A percentile compares a stretch with the other conserved stretches of the same genome.
Evolutionary conservation across 78 protist genomes (phyloP).

Genomic region (Mantamonas sphyraenae): DNA sequence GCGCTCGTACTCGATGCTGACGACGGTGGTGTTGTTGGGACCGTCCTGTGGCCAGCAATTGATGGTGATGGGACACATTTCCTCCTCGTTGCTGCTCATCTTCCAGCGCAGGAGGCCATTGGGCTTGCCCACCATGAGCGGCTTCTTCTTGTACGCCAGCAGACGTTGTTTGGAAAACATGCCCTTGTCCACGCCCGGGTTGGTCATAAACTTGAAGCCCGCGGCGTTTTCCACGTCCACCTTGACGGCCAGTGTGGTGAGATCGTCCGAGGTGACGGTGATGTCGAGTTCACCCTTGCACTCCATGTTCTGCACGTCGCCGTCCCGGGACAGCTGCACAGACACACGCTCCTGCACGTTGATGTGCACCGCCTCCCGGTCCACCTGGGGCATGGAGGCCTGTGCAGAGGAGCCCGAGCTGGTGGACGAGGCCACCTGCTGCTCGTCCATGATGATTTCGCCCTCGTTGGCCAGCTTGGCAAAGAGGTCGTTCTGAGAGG

Average conservation of each 20-base stretch:
- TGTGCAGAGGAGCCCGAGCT: background rate
- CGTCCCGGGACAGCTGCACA: conserved; percentile 22
- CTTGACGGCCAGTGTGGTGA: background rate
- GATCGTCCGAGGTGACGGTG: conserved; percentile 14
- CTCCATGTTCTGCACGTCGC: conserved; percentile 36
- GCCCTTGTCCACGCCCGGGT: background rate
- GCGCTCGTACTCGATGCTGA: conserved; percentile 49
- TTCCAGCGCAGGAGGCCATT: background rate
- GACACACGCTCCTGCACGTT: conserved; percentile 32
- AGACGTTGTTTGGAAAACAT: background rate
- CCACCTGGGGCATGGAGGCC: background rate
- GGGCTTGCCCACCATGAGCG: background rate
- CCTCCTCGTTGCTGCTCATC: background rate
- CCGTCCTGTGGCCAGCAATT: conserved; percentile 59
- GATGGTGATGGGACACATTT: conserved; percentile 1
- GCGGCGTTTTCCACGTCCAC: background rate
- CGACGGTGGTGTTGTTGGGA: conserved; percentile 20
- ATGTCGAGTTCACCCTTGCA: conserved; percentile 43
- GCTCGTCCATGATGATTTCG: background rate
- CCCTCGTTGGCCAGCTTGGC: background rate
- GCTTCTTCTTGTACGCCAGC: too few species aligned
- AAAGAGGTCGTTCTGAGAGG: background rate
- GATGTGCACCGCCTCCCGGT: background rate
- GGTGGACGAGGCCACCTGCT: background rate
- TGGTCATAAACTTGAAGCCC: conserved; percentile 7